These are phyloP conservation scores for Aphanomyces euteiches DNA, from an alignment of 352 stramenopile species.

Conservation along the genomic window DNA sequence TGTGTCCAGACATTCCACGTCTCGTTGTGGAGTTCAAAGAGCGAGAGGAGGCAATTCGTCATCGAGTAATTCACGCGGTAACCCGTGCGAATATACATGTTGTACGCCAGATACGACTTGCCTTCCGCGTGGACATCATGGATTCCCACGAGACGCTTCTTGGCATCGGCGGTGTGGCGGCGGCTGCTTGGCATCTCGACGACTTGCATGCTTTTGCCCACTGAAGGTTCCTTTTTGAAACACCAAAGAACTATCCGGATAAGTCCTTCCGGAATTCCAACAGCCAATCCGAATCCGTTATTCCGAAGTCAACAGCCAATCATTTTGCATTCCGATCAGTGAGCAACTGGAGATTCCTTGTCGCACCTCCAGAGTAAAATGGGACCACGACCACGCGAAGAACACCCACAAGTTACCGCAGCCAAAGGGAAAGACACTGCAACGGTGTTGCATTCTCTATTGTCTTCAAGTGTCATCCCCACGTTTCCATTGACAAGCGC, in stretches of 20 bases:
- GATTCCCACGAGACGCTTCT: slow-evolving; percentile 36
- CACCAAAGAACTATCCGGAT: slow-evolving; percentile 1
- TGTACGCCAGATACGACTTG: slow-evolving; percentile 78
- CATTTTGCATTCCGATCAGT: too few relatives aligned
- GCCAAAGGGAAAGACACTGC: too few relatives aligned
- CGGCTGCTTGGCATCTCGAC: not conserved
- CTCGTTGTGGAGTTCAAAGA: slow-evolving; percentile 87
- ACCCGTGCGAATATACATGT: slow-evolving; percentile 82
- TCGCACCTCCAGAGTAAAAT: too few relatives aligned
- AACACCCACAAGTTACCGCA: too few relatives aligned
- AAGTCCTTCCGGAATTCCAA: not conserved
- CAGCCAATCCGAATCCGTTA: not conserved
- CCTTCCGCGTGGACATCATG: slow-evolving; percentile 72
- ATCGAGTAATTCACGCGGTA: slow-evolving; percentile 83
- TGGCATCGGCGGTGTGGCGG: not conserved
- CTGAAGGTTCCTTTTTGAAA: not conserved
- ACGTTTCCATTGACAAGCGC: too few relatives aligned
- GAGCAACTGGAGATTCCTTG: too few relatives aligned
- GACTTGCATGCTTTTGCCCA: not conserved
- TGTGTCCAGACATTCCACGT: slow-evolving; percentile 88
- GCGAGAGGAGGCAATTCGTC: slow-evolving; percentile 65
- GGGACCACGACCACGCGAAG: too few relatives aligned
- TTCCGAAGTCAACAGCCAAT: too few relatives aligned
- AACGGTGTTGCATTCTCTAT: too few relatives aligned
- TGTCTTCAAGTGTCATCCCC: too few relatives aligned